These are phyloP conservation scores for Penicillium sp. DNA, from an alignment of 2,329 filamentous ascomycete species.

Conservation along the genomic window DNA sequence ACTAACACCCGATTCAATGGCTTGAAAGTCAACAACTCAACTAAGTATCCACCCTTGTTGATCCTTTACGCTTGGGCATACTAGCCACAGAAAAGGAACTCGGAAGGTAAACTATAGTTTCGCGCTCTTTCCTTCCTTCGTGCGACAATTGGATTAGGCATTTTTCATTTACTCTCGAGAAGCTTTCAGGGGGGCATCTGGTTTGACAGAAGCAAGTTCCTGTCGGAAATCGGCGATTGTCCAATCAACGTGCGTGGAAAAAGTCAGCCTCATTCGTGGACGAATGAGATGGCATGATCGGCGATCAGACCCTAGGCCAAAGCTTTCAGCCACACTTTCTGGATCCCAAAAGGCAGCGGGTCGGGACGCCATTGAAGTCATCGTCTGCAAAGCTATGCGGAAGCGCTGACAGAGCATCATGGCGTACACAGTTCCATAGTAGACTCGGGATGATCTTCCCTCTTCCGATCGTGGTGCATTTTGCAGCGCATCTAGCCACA, in stretches of 20 bases:
- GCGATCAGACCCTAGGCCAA: constrained; percentile 1
- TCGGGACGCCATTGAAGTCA: constrained; percentile 14
- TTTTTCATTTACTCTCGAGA: neutral
- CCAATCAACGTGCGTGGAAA: neutral
- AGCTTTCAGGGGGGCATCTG: constrained; percentile 6
- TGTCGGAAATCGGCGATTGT: constrained; percentile 9
- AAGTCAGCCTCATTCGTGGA: neutral
- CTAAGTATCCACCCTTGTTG: constrained; percentile 1
- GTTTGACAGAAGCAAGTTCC: neutral
- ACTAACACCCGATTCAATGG: constrained; percentile 3
- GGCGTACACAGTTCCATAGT: neutral
- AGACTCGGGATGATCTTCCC: neutral
- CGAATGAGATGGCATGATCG: constrained; percentile 9
- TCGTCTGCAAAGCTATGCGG: neutral
- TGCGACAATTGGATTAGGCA: neutral
- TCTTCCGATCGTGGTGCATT: neutral
- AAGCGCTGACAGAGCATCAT: neutral
- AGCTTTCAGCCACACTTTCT: neutral
- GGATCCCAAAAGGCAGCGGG: neutral
- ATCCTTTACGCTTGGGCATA: constrained; percentile 7
- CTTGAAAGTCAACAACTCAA: constrained; percentile 2
- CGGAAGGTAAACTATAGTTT: neutral
- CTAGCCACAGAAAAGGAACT: neutral
- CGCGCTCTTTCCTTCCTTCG: neutral
- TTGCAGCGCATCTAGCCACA: neutral